Percentiles rank a stretch among this genome's conserved stretches.
Conservation (phyloP, 2,329 filamentous ascomycete species). For the Simplicillium sp. region DNA sequence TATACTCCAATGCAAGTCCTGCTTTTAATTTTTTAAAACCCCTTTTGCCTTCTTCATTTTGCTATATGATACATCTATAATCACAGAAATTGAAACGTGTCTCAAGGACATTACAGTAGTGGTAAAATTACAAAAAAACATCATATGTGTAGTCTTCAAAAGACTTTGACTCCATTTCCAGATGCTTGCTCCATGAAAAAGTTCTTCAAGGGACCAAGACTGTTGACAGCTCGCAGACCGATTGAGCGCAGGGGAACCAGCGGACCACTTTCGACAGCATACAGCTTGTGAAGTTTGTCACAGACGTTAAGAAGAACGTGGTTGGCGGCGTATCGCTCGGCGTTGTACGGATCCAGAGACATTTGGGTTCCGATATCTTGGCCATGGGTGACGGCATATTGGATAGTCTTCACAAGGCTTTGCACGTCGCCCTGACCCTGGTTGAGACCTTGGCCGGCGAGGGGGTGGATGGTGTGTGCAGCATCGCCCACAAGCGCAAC, state of each 20-base stretch:
- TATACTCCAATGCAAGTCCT: conserved; percentile 24
- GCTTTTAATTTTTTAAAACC: conserved; percentile 7
- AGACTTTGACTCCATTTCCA: conserved; percentile 40
- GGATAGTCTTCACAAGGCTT: conserved; percentile 65
- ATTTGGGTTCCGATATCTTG: conserved; percentile 77
- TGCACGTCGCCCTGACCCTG: conserved; percentile 85
- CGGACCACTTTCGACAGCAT: conserved; percentile 70
- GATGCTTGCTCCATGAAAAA: conserved; percentile 74
- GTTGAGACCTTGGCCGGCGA: conserved; percentile 91
- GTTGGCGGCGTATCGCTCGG: conserved; percentile 75
- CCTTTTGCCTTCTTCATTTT: neutral
- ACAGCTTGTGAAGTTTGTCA: conserved; percentile 89
- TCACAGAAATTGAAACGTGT: neutral
- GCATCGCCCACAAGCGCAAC: conserved; percentile 89
- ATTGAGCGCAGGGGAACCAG: conserved; percentile 71
- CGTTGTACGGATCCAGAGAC: conserved; percentile 71
- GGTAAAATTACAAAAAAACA: neutral
- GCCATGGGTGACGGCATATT: conserved; percentile 69
- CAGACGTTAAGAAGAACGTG: conserved; percentile 68
- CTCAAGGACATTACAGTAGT: too few species aligned
- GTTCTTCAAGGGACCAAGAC: conserved; percentile 64
- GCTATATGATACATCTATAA: conserved; percentile 5
- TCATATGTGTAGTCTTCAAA: conserved; percentile 11
- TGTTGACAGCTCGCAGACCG: conserved; percentile 68
- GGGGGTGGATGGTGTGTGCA: conserved; percentile 88